Percentiles rank a stretch among this genome's conserved stretches.
Evolutionary conservation across 108 stramenopile species (phyloP).

Genomic region (Aurantiochytrium sp.): DNA sequence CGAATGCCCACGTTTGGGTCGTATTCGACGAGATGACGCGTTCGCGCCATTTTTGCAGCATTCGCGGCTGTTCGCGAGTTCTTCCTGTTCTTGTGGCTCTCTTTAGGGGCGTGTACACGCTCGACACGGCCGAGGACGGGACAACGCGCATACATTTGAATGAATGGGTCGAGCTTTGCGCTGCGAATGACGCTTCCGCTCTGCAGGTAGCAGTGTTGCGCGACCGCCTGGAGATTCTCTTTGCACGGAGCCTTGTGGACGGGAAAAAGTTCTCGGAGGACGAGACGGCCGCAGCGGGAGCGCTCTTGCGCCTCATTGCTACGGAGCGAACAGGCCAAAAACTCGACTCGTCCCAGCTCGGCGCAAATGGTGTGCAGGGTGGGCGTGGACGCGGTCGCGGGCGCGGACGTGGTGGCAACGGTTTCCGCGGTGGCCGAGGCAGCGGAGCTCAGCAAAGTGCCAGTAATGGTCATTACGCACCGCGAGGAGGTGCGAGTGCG

Average conservation of each 20-base stretch:
- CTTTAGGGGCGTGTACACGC: not conserved
- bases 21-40: constrained; percentile 8
- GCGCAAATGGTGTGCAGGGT: not conserved
- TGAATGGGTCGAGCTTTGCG: not conserved
- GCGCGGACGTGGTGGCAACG: not conserved
- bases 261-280: not conserved
- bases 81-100: not conserved
- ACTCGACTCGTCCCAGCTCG: not conserved
- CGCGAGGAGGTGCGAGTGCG: not conserved
- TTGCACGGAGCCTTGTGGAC: not conserved
- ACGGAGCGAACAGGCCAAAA: not conserved
- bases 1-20: not conserved
- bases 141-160: not conserved
- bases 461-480: not conserved
- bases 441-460: not conserved
- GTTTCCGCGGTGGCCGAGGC: not conserved
- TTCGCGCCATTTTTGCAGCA: not conserved
- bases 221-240: not conserved
- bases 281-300: not conserved
- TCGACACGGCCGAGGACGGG: not conserved
- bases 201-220: not conserved
- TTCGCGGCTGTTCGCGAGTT: not conserved
- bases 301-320: not conserved
- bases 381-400: not conserved
- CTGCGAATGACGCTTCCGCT: not conserved